phyloP scores from a whole-genome alignment of 2,329 filamentous ascomycete genomes.

The Pseudogymnoascus sp. region DNA sequence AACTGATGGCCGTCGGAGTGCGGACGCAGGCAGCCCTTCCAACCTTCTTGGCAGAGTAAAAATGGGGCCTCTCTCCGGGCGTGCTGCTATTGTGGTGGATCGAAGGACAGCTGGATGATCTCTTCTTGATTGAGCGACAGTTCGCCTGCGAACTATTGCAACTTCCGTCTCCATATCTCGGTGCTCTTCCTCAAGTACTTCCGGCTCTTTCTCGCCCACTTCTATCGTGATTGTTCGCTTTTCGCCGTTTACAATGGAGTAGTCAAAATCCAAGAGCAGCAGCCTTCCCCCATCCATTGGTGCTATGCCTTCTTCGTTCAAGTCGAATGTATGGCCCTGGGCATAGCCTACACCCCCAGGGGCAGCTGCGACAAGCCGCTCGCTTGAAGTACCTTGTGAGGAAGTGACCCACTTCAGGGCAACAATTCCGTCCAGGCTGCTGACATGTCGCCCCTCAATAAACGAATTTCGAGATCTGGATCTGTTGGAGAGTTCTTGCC shows the following conservation, averaged over 20 bases:
- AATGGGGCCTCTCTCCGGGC: not conserved
- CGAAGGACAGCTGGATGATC: constrained; percentile 40
- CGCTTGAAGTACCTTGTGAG: constrained; percentile 40
- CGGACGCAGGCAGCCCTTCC: not conserved
- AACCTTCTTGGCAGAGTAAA: not conserved
- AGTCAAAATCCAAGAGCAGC: constrained; percentile 66
- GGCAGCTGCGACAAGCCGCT: constrained; percentile 61
- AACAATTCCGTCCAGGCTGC: constrained; percentile 56
- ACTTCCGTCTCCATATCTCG: constrained; percentile 71
- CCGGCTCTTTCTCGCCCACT: constrained; percentile 61
- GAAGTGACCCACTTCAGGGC: constrained; percentile 64
- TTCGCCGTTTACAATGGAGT: constrained; percentile 46
- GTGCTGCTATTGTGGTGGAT: constrained; percentile 35
- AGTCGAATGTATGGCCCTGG: constrained; percentile 25
- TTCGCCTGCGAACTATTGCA: constrained; percentile 67
- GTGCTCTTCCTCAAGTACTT: constrained; percentile 63
- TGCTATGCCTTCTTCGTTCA: constrained; percentile 61
- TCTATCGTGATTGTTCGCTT: constrained; percentile 59
- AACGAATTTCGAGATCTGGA: constrained; percentile 60
- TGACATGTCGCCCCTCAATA: constrained; percentile 57
- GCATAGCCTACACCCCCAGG: constrained; percentile 53
- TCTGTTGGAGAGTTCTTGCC: constrained; percentile 61
- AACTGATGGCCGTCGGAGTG: constrained; percentile 11
- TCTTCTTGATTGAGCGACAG: constrained; percentile 53
- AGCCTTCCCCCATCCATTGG: constrained; percentile 74